Evolutionary conservation across 1,284 basidiomycete genomes (phyloP), one percentile per base, ranked within the genome.

Genomic region (Ceratobasidium sp.): DNA sequence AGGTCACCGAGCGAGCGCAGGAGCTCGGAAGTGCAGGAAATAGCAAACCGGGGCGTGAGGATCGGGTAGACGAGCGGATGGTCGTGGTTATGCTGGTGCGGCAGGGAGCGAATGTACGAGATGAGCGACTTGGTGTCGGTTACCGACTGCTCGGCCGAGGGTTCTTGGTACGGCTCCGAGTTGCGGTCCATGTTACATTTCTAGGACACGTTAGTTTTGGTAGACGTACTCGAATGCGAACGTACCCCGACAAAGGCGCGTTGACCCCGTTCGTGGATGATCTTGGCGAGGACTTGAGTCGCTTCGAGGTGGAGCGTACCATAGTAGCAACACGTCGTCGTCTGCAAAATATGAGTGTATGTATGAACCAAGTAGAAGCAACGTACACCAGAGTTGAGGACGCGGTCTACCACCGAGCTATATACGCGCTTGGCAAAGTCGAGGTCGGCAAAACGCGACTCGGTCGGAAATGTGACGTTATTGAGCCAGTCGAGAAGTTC

Each of bases 111-210:
- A 74, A 96, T 90, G 78, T 94, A 80, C 0, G 80, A 73, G 73
- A 97, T 87, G 49, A 95, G 83, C n/a, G 81, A 79, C 64, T 81
- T 77, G 0, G 93, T 94, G 50, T 83, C 83, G 0, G 76, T 73
- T 3, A 94, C 75, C 8, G 92, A 92, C 15, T 78, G 78, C 40
- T 83, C 78, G 27, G 82, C 77, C 3, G 86, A 88, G 2, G 82
- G 75, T 78, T 97, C 94, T 73, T 88, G 78, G 78, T 96, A 98
- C 12, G 82, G 78, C 0, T 92, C 88, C 47, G 81, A 84, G 75
- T 95, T 84, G 25, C 88, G 84, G 80, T 98, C 85, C 94, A 98
- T 98, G 80, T 93, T 95, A 79, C 96, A 98, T 88, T 96, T 92
- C 90, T 92, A 68, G 74, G 55, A 60, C 54, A 22, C 25, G 43